Base-by-base conservation (phyloP, 176 grass and related monocot species). In the Pontederia crassipes region DNA sequence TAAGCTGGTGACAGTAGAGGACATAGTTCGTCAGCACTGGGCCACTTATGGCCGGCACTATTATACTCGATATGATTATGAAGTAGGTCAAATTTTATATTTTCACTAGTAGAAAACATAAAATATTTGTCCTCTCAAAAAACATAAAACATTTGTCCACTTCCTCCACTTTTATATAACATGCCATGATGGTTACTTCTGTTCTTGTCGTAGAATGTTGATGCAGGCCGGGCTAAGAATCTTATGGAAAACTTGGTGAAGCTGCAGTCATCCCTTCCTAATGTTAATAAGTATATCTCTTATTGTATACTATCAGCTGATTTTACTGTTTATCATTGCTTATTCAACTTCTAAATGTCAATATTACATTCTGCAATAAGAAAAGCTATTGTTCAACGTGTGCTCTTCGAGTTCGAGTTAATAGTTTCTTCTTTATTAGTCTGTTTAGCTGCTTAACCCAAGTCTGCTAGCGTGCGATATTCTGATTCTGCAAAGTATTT, bases 21-120 rank as follows among this genome's bases (percentile, higher is more conserved):
- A 93, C 83, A 93, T 93, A 74, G 94, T 98, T 73, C 82, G 52
- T 71, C 75, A 83, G 55, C 94, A 98, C 72, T 98, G 94, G 94
- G 73, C 70, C 61, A 89, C 77, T 11, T 98, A 98, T 77, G 94
- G 94, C 66, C 94, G 94, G 17, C 94, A 98, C 58, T 98, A 98
- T 75, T 98, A 98, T 53, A 98, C 88, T 77, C 94, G 88, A 57
- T 98, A 98, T 45, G 94, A 98, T 64, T 98, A 93, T 48, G 94
- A 98, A 81, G 94, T 98, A 83, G 35, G 71, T 45, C 2, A 73
- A 17, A 35, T 9, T 73, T 46, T 46, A 55, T 13, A 28, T 14
- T 52, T 59, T 51, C 40, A 12, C 64, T 5, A 48, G 11, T 59
- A 24, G 59, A 29, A 17, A 10, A 28, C 12, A 35, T 35, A 57